Evolutionary conservation across 441 rosid species (phyloP), one percentile per base, ranked within the genome.

Genomic region (Isatis lusitanica): DNA sequence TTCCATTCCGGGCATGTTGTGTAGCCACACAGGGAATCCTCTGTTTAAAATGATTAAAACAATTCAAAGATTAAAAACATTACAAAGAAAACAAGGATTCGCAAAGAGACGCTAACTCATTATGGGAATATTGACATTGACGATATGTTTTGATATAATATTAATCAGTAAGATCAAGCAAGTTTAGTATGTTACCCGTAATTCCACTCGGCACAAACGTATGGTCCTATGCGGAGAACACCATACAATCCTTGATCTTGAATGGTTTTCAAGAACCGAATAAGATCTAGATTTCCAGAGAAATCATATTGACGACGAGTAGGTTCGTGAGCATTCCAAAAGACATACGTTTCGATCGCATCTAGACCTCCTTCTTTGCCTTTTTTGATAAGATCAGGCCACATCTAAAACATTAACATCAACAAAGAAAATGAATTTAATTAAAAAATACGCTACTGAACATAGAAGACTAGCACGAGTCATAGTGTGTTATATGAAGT

Each of bases 301-400:
- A 87, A 87, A 71, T 85, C 80, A 68, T 85, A 87, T 66, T 87
- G 50, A 16, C 85, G 83, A 26, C 74, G 86, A 13, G 42, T 56
- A 13, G 88, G 85, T 39, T 87, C 89, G n/a, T 87, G 91, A 1
- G 61, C 79, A 9, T 85, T 77, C 89, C 88, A 87, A 17, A 87
- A 87, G 1, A 87, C 81, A 28, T 87, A 87, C 1, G 91, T 82
- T 7, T 87, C 84, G 13, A 87, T 78, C 1, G 80, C 83, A 68
- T 87, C 82, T 1, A 87, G 78, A 5, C 89, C 86, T 7, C 87
- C 89, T 36, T 85, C 86, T 65, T 80, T 87, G 0, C 86, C 63
- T 44, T 82, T 84, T 50, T 63, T 66, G 0, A 85, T 85, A 16
- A 87, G 83, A 68, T 82, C 84, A 5, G 89, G 86, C 89, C 89